phyloP scores from a whole-genome alignment of 257 asterid genomes.

The Solanum acaule region DNA sequence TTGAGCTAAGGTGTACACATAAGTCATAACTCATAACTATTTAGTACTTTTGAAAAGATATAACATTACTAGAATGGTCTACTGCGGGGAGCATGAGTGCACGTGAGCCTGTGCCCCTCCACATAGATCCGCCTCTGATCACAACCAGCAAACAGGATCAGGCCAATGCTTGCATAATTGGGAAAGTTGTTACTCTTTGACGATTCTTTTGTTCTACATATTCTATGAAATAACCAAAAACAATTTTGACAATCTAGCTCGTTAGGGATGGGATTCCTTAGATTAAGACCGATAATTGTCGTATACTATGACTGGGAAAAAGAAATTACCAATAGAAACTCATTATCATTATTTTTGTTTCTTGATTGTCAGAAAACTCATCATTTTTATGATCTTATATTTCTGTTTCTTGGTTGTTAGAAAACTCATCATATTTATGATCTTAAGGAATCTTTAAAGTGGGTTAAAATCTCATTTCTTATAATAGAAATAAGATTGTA shows the following conservation, averaged over 20 bases:
- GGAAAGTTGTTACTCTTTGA: not conserved
- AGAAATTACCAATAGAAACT: not conserved
- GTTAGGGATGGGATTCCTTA: not conserved
- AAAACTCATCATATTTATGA: not conserved
- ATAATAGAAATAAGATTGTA: not conserved
- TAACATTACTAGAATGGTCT: no score
- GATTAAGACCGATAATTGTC: not conserved
- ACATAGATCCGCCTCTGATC: not conserved
- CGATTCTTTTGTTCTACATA: not conserved
- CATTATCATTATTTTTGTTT: not conserved
- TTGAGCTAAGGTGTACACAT: not conserved
- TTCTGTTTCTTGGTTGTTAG: not conserved
- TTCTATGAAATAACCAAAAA: not conserved
- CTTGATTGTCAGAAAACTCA: not conserved
- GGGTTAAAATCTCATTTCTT: not conserved
- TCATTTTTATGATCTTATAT: not conserved
- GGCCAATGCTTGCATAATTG: not conserved
- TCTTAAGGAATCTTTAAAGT: not conserved
- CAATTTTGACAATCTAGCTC: not conserved
- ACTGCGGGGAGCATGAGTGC: no score
- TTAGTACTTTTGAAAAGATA: not conserved
- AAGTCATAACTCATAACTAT: not conserved
- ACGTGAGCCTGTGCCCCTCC: not conserved
- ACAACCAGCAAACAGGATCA: not conserved
- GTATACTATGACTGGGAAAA: not conserved